phyloP scores from a whole-genome alignment of 805 yeast genomes.

The Yueomyces sinensis region DNA sequence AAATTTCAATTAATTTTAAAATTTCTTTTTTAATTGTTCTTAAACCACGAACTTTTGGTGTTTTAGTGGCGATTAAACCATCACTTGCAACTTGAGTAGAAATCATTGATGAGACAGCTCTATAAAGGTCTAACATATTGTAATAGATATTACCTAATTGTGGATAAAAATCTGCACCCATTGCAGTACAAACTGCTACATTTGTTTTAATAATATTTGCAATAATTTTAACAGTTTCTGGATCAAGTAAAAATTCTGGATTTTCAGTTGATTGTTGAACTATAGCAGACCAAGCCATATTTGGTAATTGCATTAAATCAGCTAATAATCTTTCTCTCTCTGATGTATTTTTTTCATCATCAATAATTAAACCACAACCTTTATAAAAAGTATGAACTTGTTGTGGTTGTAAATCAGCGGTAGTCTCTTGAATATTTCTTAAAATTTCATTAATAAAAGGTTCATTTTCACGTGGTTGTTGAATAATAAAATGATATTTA shows the following conservation, averaged over 20 bases:
- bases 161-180: constrained; percentile 82
- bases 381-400: constrained; percentile 96
- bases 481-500: constrained; percentile 85
- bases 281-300: constrained; percentile 87
- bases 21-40: constrained; percentile 95
- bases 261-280: constrained; percentile 75
- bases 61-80: constrained; percentile 83
- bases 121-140: constrained; percentile 81
- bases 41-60: constrained; percentile 88
- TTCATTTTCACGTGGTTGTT: constrained; percentile 71
- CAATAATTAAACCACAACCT: constrained; percentile 88
- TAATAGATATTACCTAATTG: constrained; percentile 79
- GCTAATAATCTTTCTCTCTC: constrained; percentile 57
- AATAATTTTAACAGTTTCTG: constrained; percentile 82
- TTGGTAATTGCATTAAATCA: constrained; percentile 83
- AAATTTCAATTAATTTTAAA: constrained; percentile 76
- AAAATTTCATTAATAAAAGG: constrained; percentile 90
- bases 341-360: constrained; percentile 66
- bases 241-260: constrained; percentile 61
- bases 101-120: constrained; percentile 78
- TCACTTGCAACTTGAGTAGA: constrained; percentile 65
- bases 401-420: constrained; percentile 89
- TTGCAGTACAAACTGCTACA: constrained; percentile 85
- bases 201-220: constrained; percentile 92
- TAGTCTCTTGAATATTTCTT: constrained; percentile 65